Evolutionary conservation across 192 early-diverging fungal species (phyloP).

Genomic region (Coemansia asiatica): DNA sequence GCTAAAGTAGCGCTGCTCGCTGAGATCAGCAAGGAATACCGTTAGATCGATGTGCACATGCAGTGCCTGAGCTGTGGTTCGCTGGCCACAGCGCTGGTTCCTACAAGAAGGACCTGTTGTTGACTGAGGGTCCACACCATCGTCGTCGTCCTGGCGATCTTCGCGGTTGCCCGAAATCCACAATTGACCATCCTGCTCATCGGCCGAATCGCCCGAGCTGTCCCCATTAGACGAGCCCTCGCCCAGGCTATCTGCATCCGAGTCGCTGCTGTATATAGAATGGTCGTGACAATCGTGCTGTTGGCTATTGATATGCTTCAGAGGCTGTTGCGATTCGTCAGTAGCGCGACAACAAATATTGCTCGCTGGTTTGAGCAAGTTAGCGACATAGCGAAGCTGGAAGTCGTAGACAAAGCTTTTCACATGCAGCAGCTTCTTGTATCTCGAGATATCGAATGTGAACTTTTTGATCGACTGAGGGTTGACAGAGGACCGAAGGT

Average conservation of each 20-base stretch:
- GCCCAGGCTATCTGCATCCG: conserved; percentile 12
- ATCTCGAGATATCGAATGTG: conserved; percentile 52
- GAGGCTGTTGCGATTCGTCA: not conserved
- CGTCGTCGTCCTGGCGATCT: not conserved
- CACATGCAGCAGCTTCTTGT: conserved; percentile 55
- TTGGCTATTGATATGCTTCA: not conserved
- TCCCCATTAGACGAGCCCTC: conserved; percentile 11
- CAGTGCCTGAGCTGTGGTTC: conserved; percentile 41
- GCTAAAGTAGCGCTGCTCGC: conserved; percentile 55
- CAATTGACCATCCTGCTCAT: not conserved
- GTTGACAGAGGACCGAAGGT: conserved; percentile 42
- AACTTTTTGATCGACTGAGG: conserved; percentile 49
- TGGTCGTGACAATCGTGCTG: not conserved
- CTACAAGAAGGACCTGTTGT: not conserved
- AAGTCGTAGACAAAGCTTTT: conserved; percentile 58
- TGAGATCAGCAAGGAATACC: conserved; percentile 31
- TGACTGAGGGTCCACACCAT: not conserved
- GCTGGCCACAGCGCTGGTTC: not conserved
- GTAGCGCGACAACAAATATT: not conserved
- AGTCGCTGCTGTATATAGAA: conserved; percentile 39
- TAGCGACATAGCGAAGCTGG: conserved; percentile 54
- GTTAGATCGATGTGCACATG: conserved; percentile 51
- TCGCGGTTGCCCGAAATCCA: not conserved
- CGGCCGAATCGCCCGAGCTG: conserved; percentile 22
- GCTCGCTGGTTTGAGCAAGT: conserved; percentile 27